These are phyloP conservation scores for Ophiosphaerella korrae DNA, from an alignment of 2,329 filamentous ascomycete genomes.

Conservation along the genomic window DNA sequence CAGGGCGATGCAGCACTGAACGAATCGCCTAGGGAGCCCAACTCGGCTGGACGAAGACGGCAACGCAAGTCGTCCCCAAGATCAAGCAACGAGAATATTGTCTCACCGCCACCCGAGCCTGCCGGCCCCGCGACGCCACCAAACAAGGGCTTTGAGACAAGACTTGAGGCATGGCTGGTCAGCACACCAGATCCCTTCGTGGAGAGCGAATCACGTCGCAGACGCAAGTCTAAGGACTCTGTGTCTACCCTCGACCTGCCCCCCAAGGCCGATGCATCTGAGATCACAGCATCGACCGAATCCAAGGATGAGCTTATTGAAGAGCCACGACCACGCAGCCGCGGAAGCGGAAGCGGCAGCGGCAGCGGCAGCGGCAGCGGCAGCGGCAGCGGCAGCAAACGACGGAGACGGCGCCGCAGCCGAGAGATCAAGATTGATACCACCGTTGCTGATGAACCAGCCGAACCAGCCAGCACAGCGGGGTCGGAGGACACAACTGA, in stretches of 20 bases:
- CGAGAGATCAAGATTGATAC: conserved; percentile 34
- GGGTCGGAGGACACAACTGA: conserved; percentile 26
- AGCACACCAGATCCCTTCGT: conserved; percentile 61
- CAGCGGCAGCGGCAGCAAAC: conserved; percentile 30
- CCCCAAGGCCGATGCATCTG: conserved; percentile 30
- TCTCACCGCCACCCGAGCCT: conserved; percentile 21
- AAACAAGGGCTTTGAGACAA: conserved; percentile 53
- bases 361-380: conserved; percentile 32
- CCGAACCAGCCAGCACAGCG: conserved; percentile 20
- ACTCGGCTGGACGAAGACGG: conserved; percentile 22
- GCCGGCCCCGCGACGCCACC: conserved; percentile 41
- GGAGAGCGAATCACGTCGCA: conserved; percentile 42
- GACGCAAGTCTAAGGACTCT: conserved; percentile 36
- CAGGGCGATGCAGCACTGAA: conserved; percentile 32
- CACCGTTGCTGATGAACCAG: conserved; percentile 26
- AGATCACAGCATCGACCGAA: conserved; percentile 29
- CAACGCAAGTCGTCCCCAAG: conserved; percentile 34
- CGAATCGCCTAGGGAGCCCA: conserved; percentile 25
- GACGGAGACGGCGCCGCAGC: conserved; percentile 34
- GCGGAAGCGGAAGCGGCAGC: conserved; percentile 26
- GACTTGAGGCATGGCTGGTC: conserved; percentile 67
- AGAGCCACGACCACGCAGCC: conserved; percentile 26
- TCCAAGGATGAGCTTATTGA: conserved; percentile 25
- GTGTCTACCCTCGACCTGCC: conserved; percentile 34
- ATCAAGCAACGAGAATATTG: conserved; percentile 24